Percentiles rank a stretch among this genome's conserved stretches.
Evolutionary conservation across 2,329 filamentous ascomycete genomes (phyloP).

Genomic region (Colletotrichum acutatum): DNA sequence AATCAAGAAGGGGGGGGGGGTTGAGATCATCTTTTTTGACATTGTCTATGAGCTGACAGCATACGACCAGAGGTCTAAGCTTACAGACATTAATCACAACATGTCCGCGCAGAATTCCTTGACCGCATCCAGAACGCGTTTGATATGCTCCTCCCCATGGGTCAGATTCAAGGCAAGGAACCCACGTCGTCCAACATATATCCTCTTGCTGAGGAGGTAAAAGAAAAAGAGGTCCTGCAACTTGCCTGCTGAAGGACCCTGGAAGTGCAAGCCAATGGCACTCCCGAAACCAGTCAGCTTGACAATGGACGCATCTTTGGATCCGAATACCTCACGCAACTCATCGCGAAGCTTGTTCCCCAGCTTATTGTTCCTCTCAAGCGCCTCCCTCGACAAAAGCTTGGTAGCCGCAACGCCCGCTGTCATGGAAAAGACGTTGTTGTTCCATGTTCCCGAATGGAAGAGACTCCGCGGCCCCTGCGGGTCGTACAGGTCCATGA

Average conservation of each 20-base stretch:
- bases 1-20: too few species aligned
- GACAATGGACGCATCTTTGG: slow-evolving; percentile 1
- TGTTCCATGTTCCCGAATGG: slow-evolving; percentile 37
- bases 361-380: slow-evolving; percentile 23
- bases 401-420: slow-evolving; percentile 33
- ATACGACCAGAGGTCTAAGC: neutral
- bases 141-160: slow-evolving; percentile 25
- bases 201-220: slow-evolving; percentile 22
- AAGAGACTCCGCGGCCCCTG: slow-evolving; percentile 40
- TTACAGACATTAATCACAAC: neutral
- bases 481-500: slow-evolving; percentile 70
- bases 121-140: neutral
- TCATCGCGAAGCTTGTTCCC: slow-evolving; percentile 19
- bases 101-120: slow-evolving; percentile 18
- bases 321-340: slow-evolving; percentile 10
- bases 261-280: slow-evolving; percentile 29
- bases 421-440: slow-evolving; percentile 37
- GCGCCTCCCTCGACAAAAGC: slow-evolving; percentile 24
- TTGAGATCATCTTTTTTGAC: too few species aligned
- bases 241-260: slow-evolving; percentile 1
- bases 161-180: slow-evolving; percentile 33
- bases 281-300: slow-evolving; percentile 29
- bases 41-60: too few species aligned
- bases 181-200: slow-evolving; percentile 32
- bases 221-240: slow-evolving; percentile 33